Base-by-base conservation (phyloP, 768 basidiomycete genomes). In the Podaxis pistillaris region DNA sequence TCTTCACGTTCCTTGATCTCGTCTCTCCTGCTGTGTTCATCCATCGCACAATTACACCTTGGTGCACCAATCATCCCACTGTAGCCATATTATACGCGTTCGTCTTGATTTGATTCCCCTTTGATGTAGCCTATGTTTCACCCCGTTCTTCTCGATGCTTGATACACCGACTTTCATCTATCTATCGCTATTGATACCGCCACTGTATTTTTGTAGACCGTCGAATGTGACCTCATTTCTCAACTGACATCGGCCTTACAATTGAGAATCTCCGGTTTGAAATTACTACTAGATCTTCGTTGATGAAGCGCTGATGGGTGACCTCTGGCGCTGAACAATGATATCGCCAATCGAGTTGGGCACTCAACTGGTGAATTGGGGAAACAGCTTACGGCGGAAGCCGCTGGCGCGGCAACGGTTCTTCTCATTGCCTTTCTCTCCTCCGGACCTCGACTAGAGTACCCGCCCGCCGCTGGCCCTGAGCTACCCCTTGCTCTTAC, bases 81-180 rank as follows among this genome's bases (percentile, higher is more conserved):
- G 61, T 62, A 62, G 55, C 61, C 54, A 62, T 62, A 62, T 54
- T 44, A 46, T 56, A 44, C 37, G 50, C n/a, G 57, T 53, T 40
- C 37, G 19, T 47, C 52, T 44, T 41, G 56, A 49, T 50, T 44
- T 49, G 60, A 49, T 56, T 50, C 19, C 53, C 22, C 9, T 19
- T n/a, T 50, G 52, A 44, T 62, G 54, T 62, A 56, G 61, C 61
- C 54, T 62, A 55, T 54, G 33, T 55, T 37, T 56, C 54, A 47
- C 33, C 24, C 54, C 26, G 7, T 17, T 26, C 5, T 17, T 26
- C 52, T 47, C 41, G 52, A 55, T 62, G 46, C 38, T 40, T 62
- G 54, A 56, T 56, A 28, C 54, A 62, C n/a, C 33, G 24, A 53
- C 37, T 41, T 41, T 28, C 28, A 40, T 47, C 37, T 53, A 60